Evolutionary conservation across 805 yeast genomes (phyloP), one percentile per base, ranked within the genome.

Genomic region (Vanderwaltozyma verrucispora): DNA sequence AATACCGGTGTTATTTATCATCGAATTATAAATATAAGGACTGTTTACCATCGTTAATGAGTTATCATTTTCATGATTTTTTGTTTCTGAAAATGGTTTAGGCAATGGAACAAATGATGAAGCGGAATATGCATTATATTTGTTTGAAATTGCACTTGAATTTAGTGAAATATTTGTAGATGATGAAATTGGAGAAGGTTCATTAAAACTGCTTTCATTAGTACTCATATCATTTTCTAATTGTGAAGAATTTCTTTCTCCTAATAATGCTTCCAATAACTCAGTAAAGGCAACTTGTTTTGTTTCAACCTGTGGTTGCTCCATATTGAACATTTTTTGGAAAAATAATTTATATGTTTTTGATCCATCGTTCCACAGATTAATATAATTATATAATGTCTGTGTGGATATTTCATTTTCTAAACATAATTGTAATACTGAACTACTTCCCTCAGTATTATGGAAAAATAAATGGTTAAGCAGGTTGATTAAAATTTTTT

Each of bases 301-400:
- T 2, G 13, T 28, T n/a, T 35, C 37, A 3, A 48, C 44, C 15
- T 16, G 15, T 12, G 57, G 56, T 38, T 49, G 58, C 6, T 44
- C 33, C 16, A 25, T 29, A 10, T 41, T 30, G 28, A 57, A 46
- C 4, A 56, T 15, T 9, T 47, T 35, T 5, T 40, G 34, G 28
- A 40, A 53, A 24, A 63, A 59, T 11, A 33, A 28, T 15, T 38
- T 39, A 38, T 57, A 64, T 2, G 18, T 30, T 2, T 27, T 30
- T 2, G 58, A 32, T 10, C 63, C 64, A 46, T 63, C 65, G 43
- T 63, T 59, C 69, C 68, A 64, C 16, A 39, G 20, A 5, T 36
- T 29, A 23, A 62, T 44, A 32, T 53, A 62, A 2, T 42, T 41
- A 5, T 29, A 36, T 14, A 64, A 34, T 1, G 51, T 33, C 4